Evolutionary conservation across 331 rosid genomes (phyloP).

Genomic region (Saraca asoca): DNA sequence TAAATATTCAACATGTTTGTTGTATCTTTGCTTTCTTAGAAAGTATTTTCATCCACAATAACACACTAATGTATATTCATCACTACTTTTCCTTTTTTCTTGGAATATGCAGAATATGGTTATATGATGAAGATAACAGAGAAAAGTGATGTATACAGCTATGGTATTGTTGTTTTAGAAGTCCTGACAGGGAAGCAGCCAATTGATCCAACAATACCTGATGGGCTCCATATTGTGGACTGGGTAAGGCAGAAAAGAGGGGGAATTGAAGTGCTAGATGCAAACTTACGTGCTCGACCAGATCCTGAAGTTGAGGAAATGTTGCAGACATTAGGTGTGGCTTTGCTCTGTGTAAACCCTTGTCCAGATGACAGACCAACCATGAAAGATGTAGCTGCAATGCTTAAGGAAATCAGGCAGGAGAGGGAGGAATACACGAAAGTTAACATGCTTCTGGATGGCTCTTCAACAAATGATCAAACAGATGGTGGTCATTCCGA

Average conservation of each 20-base stretch:
- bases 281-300: constrained; percentile 55
- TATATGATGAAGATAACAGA: constrained; percentile 85
- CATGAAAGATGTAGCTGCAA: constrained; percentile 87
- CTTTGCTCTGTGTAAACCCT: constrained; percentile 76
- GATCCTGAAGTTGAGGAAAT: constrained; percentile 68
- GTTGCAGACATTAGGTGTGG: constrained; percentile 77
- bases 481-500: constrained; percentile 32
- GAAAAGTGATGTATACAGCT: constrained; percentile 91
- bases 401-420: constrained; percentile 70
- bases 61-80: constrained; percentile 5
- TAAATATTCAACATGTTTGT: constrained; percentile 8
- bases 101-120: constrained; percentile 58
- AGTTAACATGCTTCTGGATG: constrained; percentile 45
- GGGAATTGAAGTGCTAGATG: constrained; percentile 52
- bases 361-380: constrained; percentile 74
- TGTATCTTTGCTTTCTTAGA: not conserved
- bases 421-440: constrained; percentile 54
- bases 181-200: constrained; percentile 84
- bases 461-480: constrained; percentile 43
- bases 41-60: not conserved
- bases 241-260: constrained; percentile 74
- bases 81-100: constrained; percentile 23
- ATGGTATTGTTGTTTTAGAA: constrained; percentile 77
- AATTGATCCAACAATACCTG: constrained; percentile 77
- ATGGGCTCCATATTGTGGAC: constrained; percentile 83